Conservation (phyloP, 2,329 filamentous ascomycete genomes). For the Neurospora sp. region DNA sequence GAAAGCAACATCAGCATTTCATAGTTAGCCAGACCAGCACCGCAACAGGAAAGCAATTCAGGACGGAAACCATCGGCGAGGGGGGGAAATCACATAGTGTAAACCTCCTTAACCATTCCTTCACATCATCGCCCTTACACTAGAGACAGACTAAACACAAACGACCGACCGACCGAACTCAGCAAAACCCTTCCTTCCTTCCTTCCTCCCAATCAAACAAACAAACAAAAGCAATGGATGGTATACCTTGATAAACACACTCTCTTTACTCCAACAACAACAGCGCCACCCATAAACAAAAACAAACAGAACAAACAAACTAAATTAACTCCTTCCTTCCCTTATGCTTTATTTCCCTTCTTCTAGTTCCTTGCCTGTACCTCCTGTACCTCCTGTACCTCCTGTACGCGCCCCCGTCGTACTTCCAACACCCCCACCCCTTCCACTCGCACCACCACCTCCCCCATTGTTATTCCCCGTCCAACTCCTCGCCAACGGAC, state of each 20-base stretch:
- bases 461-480: conserved; percentile 13
- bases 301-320: background rate
- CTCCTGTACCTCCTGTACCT: no score
- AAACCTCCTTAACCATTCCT: background rate
- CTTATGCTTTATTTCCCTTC: background rate
- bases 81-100: background rate
- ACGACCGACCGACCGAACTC: no score
- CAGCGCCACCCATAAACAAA: background rate
- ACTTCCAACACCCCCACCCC: no score
- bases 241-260: background rate
- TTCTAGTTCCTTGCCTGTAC: no score
- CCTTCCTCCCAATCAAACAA: background rate
- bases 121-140: background rate
- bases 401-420: no score
- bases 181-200: no score
- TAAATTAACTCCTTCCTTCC: background rate
- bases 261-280: background rate
- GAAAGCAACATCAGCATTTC: background rate
- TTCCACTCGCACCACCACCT: background rate
- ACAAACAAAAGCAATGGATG: background rate
- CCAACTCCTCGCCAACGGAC: conserved; percentile 56
- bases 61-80: background rate
- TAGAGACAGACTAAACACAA: no score
- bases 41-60: background rate
- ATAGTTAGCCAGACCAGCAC: background rate